Evolutionary conservation across 441 rosid species (phyloP).

Genomic region (Populus hybrid): DNA sequence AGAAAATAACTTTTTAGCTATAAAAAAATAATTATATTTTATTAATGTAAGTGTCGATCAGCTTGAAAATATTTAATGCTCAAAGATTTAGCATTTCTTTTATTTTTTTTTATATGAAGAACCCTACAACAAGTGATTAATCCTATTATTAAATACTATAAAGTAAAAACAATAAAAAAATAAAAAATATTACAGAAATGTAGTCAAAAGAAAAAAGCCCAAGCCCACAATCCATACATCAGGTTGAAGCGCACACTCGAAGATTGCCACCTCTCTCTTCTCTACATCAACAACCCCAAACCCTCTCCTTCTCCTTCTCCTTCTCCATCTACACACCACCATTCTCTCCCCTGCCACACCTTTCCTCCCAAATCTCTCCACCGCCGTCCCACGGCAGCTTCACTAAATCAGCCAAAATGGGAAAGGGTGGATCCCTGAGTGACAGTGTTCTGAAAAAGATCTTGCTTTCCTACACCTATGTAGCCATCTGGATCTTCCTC

Average conservation of each 20-base stretch:
- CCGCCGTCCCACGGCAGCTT: constrained; percentile 6
- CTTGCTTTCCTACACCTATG: constrained; percentile 88
- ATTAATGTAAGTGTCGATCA: too few species aligned
- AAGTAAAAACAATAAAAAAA: not conserved
- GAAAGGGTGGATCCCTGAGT: constrained; percentile 77
- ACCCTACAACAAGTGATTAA: not conserved
- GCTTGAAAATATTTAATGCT: too few species aligned
- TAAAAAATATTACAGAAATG: not conserved
- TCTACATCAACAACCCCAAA: not conserved
- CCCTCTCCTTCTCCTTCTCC: not conserved
- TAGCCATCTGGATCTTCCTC: constrained; percentile 95
- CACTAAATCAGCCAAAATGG: constrained; percentile 39
- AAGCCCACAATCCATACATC: not conserved
- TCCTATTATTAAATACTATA: too few species aligned
- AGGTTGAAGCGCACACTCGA: not conserved
- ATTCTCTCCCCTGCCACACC: constrained; percentile 1
- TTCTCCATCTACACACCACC: too few species aligned
- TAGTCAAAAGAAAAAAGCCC: not conserved
- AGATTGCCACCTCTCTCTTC: not conserved
- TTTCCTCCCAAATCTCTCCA: constrained; percentile 32
- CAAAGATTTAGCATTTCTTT: too few species aligned
- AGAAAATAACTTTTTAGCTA: too few species aligned
- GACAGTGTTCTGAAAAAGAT: constrained; percentile 82
- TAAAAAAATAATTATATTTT: too few species aligned
- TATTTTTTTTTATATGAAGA: too few species aligned